Base-by-base conservation (phyloP, 148 eudicot species). In the Nyssa sinensis region DNA sequence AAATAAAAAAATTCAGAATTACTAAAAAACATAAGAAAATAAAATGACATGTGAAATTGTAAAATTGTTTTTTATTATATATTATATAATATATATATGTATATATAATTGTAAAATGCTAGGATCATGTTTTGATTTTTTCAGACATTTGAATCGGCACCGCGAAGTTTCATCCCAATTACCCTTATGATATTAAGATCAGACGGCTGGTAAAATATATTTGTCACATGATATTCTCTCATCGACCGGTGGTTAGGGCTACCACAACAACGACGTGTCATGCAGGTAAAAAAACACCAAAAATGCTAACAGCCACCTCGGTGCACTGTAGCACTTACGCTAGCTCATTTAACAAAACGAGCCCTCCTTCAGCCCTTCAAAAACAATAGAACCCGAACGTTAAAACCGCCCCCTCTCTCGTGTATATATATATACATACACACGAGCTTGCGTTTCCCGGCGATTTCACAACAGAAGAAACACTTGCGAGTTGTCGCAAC, bases 381-480 rank as follows among this genome's bases (percentile, higher is more conserved):
- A 70, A 24, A 41, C 23, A 57, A 33, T 65, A 37, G 41, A n/a
- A 32, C 60, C 60, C 61, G 70, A 70, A 70, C 74, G 80, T 77
- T 71, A 77, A 47, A 62, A 49, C 59, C 78, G 53, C 74, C 34
- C 71, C 65, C 64, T 28, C 62, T 75, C 72, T 59, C 78, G n/a
- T 39, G 61, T 62, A 79, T 13, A 55, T 47, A n/a, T n/a, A n/a
- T 70, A 44, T 23, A 10, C 41, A 25, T 29, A 7, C 51, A 64
- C 44, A 66, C 64, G 65, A 79, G 57, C 71, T 58, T 69, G 31
- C 27, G 37, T 55, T 76, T 76, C 80, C 85, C 85, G 82, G 85
- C 75, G 72, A 67, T 62, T 74, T 74, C 47, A 69, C 49, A 24
- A 77, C 47, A 30, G 30, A 24, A 60, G 34, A 70, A 77, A 25